A percentile compares a stretch with the other conserved stretches of the same genome.
These are phyloP conservation scores for Globisporangium carolinianum DNA, from an alignment of 352 stramenopile genomes.

Conservation along the genomic window DNA sequence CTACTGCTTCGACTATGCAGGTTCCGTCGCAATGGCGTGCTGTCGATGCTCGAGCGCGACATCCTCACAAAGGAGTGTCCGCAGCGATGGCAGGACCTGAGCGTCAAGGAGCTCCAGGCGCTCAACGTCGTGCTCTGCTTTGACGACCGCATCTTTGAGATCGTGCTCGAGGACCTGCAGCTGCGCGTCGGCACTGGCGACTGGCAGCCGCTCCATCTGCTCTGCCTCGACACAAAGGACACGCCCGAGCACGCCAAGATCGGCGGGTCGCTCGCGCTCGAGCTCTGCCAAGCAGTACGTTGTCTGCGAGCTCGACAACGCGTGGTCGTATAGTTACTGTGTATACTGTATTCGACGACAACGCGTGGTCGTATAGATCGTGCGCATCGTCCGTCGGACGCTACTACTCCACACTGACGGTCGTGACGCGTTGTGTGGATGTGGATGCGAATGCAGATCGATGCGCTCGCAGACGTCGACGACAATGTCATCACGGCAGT, in stretches of 20 bases:
- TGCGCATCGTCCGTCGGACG: too few relatives aligned
- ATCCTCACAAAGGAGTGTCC: constrained; percentile 83
- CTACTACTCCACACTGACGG: neutral
- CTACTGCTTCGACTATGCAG: constrained; percentile 16
- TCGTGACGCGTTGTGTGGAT: neutral
- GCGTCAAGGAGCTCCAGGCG: constrained; percentile 52
- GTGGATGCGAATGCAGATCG: constrained; percentile 26
- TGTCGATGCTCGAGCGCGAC: constrained; percentile 85
- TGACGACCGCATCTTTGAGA: constrained; percentile 87
- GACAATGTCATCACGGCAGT: constrained; percentile 46
- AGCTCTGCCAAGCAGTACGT: constrained; percentile 63
- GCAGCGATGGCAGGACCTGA: constrained; percentile 82
- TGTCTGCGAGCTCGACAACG: neutral
- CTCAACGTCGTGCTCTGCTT: constrained; percentile 88
- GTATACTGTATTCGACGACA: too few relatives aligned
- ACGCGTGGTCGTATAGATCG: too few relatives aligned
- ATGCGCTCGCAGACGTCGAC: constrained; percentile 35
- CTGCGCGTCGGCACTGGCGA: constrained; percentile 37
- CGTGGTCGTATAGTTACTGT: too few relatives aligned
- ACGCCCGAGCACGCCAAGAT: constrained; percentile 82
- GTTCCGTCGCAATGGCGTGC: constrained; percentile 76
- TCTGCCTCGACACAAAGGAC: constrained; percentile 87
- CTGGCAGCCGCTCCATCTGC: constrained; percentile 69
- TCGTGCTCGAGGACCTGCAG: constrained; percentile 77
- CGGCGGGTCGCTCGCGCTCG: constrained; percentile 67